Percentiles rank a stretch among this genome's conserved stretches.
These are phyloP conservation scores for Arabis alpina DNA, from an alignment of 345 rosid species.

Conservation along the genomic window DNA sequence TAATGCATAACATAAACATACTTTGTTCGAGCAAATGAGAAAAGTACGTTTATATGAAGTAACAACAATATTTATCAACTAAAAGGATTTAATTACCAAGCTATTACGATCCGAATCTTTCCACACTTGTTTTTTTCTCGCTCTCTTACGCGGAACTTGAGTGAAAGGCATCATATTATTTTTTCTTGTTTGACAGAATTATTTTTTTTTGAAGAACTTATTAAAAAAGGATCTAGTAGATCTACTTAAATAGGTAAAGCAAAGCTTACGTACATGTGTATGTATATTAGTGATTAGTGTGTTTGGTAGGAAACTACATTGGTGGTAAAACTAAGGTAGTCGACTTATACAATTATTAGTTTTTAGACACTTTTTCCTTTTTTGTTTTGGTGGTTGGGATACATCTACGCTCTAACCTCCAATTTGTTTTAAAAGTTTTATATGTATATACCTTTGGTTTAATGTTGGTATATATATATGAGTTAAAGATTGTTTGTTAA, in stretches of 20 bases:
- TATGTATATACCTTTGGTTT: not conserved
- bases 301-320: constrained; percentile 21
- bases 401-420: constrained; percentile 39
- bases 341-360: not conserved
- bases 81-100: constrained; percentile 29
- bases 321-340: constrained; percentile 13
- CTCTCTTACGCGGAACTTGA: constrained; percentile 22
- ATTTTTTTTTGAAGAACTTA: constrained; percentile 19
- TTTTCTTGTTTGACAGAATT: not conserved
- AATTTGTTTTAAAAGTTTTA: not conserved
- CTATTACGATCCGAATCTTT: constrained; percentile 11
- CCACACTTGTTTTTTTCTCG: constrained; percentile 1
- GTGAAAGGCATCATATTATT: constrained; percentile 3
- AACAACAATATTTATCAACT: not conserved
- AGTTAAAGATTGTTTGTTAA: not conserved
- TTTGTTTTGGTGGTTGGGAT: constrained; percentile 41
- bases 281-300: not conserved
- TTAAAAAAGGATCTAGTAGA: constrained; percentile 1
- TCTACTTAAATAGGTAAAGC: constrained; percentile 33
- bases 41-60: constrained; percentile 16
- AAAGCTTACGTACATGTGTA: constrained; percentile 16
- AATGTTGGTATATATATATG: not conserved
- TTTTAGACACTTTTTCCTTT: not conserved
- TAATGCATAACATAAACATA: not conserved
- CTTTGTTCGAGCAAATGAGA: constrained; percentile 1